phyloP scores from a whole-genome alignment of 192 early-diverging fungal genomes.

The Podochytrium sp. region DNA sequence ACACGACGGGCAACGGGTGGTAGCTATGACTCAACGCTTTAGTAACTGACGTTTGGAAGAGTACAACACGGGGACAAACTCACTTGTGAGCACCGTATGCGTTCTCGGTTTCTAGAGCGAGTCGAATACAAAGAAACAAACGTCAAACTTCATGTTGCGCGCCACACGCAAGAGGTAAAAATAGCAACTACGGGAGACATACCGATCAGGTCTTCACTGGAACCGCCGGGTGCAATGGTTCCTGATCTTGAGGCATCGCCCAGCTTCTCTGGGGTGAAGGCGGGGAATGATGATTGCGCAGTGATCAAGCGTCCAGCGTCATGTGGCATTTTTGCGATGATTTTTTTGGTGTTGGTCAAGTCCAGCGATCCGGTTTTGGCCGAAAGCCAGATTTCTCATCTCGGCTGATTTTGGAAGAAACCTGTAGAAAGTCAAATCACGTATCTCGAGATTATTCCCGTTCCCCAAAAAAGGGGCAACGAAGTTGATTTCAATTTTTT shows the following conservation, averaged over 20 bases:
- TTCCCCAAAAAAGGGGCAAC: too few relatives aligned
- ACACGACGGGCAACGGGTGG: slow-evolving; percentile 95
- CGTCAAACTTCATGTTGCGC: neutral
- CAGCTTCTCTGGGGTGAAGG: neutral
- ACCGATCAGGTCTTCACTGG: slow-evolving; percentile 16
- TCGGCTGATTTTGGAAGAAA: too few relatives aligned
- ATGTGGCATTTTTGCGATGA: too few relatives aligned
- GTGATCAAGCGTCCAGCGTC: too few relatives aligned
- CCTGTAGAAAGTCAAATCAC: too few relatives aligned
- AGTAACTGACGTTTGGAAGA: neutral
- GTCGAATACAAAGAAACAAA: neutral
- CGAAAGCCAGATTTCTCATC: too few relatives aligned
- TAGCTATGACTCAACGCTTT: slow-evolving; percentile 61
- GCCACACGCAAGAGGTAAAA: too few relatives aligned
- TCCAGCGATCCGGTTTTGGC: too few relatives aligned
- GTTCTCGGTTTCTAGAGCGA: slow-evolving; percentile 69
- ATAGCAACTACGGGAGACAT: neutral
- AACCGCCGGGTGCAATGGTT: neutral
- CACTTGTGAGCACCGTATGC: slow-evolving; percentile 94
- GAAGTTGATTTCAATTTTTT: too few relatives aligned
- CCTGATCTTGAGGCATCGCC: slow-evolving; percentile 8
- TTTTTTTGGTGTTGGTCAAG: too few relatives aligned
- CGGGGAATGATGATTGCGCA: too few relatives aligned
- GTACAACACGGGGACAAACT: slow-evolving; percentile 8
- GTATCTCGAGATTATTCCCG: too few relatives aligned